Evolutionary conservation across 306 rosid species (phyloP).

Genomic region (Clitoria ternatea): DNA sequence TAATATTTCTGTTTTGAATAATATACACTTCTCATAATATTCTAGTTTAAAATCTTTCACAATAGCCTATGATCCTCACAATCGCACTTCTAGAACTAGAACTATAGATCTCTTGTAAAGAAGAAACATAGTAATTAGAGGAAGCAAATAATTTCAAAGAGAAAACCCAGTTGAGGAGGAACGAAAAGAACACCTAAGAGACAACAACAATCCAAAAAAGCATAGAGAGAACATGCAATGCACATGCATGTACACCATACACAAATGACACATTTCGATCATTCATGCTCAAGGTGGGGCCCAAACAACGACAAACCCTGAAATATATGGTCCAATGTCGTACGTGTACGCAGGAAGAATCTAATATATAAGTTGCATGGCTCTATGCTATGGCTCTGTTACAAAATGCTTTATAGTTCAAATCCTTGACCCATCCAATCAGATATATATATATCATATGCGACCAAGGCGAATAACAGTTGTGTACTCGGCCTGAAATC

Average conservation of each 20-base stretch:
- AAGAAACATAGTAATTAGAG: not conserved
- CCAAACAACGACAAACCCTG: not conserved
- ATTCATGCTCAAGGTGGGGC: not conserved
- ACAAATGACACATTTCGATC: not conserved
- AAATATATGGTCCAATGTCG: not conserved
- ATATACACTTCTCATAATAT: too few species aligned
- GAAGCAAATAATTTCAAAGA: not conserved
- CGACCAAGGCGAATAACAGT: not conserved
- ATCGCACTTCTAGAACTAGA: too few species aligned
- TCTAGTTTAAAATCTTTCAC: not conserved
- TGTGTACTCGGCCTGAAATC: not conserved
- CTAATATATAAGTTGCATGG: not conserved
- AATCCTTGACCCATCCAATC: not conserved
- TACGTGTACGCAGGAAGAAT: constrained; percentile 13
- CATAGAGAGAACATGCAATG: not conserved
- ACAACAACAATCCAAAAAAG: not conserved
- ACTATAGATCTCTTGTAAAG: not conserved
- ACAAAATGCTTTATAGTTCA: not conserved
- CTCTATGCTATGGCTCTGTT: not conserved
- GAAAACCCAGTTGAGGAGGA: not conserved
- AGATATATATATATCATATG: not conserved
- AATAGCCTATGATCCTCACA: too few species aligned
- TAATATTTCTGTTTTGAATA: too few species aligned
- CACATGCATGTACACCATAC: not conserved
- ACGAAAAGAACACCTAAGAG: not conserved